Evolutionary conservation across 768 basidiomycete species (phyloP).

Genomic region (Amanita exitialis): DNA sequence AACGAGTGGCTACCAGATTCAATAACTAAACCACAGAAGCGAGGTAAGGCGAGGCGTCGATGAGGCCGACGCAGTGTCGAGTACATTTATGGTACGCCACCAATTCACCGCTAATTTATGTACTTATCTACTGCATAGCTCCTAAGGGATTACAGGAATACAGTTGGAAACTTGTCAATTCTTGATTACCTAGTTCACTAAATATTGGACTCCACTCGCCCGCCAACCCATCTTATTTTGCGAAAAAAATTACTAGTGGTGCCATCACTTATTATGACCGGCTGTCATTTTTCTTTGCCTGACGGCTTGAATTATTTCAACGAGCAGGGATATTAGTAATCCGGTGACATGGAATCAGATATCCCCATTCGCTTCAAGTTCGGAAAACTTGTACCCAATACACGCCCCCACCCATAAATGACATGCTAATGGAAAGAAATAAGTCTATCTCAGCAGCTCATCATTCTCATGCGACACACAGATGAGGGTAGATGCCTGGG

Average conservation of each 20-base stretch:
- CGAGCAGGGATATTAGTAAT: constrained; percentile 4
- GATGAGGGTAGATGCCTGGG: constrained; percentile 22
- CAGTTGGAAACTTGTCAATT: too few species aligned
- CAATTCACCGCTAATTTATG: too few species aligned
- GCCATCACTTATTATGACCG: too few species aligned
- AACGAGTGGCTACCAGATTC: constrained; percentile 47
- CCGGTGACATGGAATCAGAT: background rate
- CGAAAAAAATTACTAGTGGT: too few species aligned
- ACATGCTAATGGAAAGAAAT: constrained; percentile 20
- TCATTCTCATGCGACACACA: constrained; percentile 10
- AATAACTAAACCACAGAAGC: constrained; percentile 33
- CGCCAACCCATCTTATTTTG: too few species aligned
- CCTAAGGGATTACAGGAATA: too few species aligned
- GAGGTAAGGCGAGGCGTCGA: constrained; percentile 19
- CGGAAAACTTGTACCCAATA: constrained; percentile 28
- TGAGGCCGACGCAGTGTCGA: background rate
- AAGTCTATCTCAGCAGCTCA: constrained; percentile 14
- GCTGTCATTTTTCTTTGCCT: too few species aligned
- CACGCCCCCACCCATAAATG: constrained; percentile 24
- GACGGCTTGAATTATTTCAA: constrained; percentile 9
- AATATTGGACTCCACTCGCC: too few species aligned
- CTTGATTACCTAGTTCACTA: too few species aligned
- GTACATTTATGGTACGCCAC: too few species aligned
- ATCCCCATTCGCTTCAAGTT: constrained; percentile 26
- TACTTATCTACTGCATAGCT: too few species aligned